Conservation (phyloP, 2,329 filamentous ascomycete genomes). For the Ophiocordyceps camponoti-floridani region DNA sequence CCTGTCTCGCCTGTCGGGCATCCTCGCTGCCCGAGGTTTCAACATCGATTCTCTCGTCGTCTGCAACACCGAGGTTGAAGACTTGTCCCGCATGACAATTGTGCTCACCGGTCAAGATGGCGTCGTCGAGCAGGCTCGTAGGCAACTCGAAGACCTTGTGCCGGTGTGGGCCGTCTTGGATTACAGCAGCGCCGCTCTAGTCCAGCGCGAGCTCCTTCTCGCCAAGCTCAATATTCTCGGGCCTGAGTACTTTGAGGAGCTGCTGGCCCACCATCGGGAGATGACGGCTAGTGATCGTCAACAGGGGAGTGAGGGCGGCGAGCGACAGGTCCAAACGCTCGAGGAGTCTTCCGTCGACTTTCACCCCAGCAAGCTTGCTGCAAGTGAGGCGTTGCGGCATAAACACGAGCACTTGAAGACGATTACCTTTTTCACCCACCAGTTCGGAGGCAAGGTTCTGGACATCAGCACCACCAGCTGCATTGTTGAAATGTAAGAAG, state of each 20-base stretch:
- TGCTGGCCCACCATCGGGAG: slow-evolving; percentile 87
- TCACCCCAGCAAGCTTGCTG: slow-evolving; percentile 73
- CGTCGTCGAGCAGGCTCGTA: slow-evolving; percentile 88
- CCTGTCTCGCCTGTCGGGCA: slow-evolving; percentile 86
- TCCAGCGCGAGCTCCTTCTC: slow-evolving; percentile 86
- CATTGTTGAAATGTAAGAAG: slow-evolving; percentile 83
- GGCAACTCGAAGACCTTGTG: slow-evolving; percentile 90
- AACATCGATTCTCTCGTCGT: slow-evolving; percentile 98
- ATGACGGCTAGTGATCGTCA: slow-evolving; percentile 38
- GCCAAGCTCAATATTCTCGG: slow-evolving; percentile 95
- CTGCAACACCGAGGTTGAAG: slow-evolving; percentile 92
- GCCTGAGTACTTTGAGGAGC: slow-evolving; percentile 95
- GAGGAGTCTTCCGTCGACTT: slow-evolving; percentile 47
- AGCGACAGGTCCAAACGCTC: slow-evolving; percentile 20
- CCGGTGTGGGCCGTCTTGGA: slow-evolving; percentile 97
- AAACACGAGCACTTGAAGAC: slow-evolving; percentile 96
- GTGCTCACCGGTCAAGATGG: slow-evolving; percentile 92
- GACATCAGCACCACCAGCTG: slow-evolving; percentile 98
- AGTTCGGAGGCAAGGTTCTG: slow-evolving; percentile 92
- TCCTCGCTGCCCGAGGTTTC: slow-evolving; percentile 89
- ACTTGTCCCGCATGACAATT: slow-evolving; percentile 96
- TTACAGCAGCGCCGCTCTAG: slow-evolving; percentile 81
- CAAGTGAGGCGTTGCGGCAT: slow-evolving; percentile 78
- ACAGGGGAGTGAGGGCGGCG: slow-evolving; percentile 14
- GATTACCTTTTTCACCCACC: slow-evolving; percentile 91